A percentile compares a stretch with the other conserved stretches of the same genome.
Evolutionary conservation across 2,329 filamentous ascomycete species (phyloP).

Genomic region (Xylariomycetidae sp.): DNA sequence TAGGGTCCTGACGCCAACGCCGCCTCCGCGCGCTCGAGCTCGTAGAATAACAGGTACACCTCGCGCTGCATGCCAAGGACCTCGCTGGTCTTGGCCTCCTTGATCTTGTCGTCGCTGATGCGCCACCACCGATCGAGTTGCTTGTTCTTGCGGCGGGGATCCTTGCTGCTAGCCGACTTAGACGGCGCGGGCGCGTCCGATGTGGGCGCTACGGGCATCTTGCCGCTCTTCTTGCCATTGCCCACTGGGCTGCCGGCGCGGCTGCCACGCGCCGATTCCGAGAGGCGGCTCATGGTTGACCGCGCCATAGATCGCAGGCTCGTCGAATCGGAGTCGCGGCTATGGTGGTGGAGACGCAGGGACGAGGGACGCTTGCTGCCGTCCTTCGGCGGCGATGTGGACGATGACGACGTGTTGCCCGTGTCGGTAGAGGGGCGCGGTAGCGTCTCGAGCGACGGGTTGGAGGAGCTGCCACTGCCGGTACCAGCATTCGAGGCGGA

Average conservation of each 20-base stretch:
- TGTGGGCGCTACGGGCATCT: no score
- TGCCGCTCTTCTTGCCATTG: constrained; percentile 13
- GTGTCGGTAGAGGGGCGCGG: constrained; percentile 16
- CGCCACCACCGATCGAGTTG: constrained; percentile 88
- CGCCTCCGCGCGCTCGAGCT: constrained; percentile 56
- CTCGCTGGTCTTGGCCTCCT: constrained; percentile 87
- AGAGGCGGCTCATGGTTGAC: constrained; percentile 45
- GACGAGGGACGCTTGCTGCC: no score
- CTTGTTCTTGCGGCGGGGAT: constrained; percentile 44
- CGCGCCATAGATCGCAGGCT: constrained; percentile 51
- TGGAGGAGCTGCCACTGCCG: constrained; percentile 32
- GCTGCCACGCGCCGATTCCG: constrained; percentile 32
- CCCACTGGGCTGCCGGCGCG: constrained; percentile 21
- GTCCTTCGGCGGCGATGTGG: constrained; percentile 23
- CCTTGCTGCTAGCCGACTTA: constrained; percentile 6
- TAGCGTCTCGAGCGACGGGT: constrained; percentile 29
- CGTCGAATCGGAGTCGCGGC: constrained; percentile 42
- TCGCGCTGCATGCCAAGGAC: constrained; percentile 91
- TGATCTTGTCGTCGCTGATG: constrained; percentile 94
- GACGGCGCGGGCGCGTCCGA: background rate
- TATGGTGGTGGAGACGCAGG: no score
- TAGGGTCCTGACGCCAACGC: constrained; percentile 5
- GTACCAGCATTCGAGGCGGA: constrained; percentile 29
- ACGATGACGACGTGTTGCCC: constrained; percentile 10
- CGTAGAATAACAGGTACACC: constrained; percentile 95